Evolutionary conservation across 768 basidiomycete species (phyloP).

Genomic region (Tulasnella sp.): DNA sequence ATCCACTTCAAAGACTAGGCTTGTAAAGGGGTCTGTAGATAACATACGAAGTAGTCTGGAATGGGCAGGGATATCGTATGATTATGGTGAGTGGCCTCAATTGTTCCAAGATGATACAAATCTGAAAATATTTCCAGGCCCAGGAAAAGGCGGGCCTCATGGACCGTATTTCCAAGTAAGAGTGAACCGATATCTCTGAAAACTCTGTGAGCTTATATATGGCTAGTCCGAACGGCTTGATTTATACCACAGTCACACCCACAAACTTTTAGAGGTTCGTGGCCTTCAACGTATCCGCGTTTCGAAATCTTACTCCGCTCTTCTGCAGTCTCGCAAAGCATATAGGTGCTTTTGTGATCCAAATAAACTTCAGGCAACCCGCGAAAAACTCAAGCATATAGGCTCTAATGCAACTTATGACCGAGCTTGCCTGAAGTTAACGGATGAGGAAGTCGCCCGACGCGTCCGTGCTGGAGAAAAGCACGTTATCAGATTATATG

Average conservation of each 20-base stretch:
- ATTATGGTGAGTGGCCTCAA: constrained; percentile 50
- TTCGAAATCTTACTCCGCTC: neutral
- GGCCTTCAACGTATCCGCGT: neutral
- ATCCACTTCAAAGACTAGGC: constrained; percentile 42
- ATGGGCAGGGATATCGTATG: constrained; percentile 88
- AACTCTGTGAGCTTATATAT: neutral
- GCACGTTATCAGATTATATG: constrained; percentile 78
- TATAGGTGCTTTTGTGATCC: constrained; percentile 91
- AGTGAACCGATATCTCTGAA: neutral
- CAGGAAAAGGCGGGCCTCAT: constrained; percentile 58
- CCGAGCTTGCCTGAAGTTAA: constrained; percentile 71
- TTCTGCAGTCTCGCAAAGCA: constrained; percentile 60
- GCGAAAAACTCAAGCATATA: constrained; percentile 52
- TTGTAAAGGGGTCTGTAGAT: constrained; percentile 75
- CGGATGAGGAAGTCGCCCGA: constrained; percentile 72
- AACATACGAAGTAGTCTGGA: constrained; percentile 58
- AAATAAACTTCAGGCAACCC: constrained; percentile 51
- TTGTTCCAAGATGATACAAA: constrained; percentile 1
- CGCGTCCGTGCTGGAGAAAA: constrained; percentile 63
- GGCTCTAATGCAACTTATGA: constrained; percentile 81
- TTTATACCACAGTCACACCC: constrained; percentile 62
- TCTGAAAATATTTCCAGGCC: constrained; percentile 41
- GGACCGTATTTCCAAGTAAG: constrained; percentile 79
- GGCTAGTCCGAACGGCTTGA: constrained; percentile 78
- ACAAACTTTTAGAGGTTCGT: constrained; percentile 61